A percentile compares a stretch with the other conserved stretches of the same genome.
These are phyloP conservation scores for Pterothamnion heteromorphum DNA, from an alignment of 31 red algal genomes.

Conservation along the genomic window DNA sequence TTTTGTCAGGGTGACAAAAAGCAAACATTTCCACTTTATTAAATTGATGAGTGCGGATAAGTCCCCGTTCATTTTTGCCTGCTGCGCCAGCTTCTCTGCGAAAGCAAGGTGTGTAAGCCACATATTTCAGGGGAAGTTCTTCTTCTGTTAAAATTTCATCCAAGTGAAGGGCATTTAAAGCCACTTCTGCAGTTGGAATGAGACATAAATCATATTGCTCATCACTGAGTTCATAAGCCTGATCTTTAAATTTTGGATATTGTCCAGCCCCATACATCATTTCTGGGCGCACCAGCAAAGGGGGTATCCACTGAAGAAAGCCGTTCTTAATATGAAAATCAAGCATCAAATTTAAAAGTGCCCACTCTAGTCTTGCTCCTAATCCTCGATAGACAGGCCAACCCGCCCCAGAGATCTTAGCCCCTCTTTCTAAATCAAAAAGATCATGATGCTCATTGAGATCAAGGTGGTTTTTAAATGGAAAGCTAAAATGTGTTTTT, in stretches of 20 bases:
- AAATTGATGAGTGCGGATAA: conserved; percentile 97
- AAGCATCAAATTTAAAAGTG: conserved; percentile 92
- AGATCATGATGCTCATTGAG: conserved; percentile 60
- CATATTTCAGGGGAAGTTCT: conserved; percentile 81
- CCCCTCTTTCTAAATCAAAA: conserved; percentile 89
- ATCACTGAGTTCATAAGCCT: conserved; percentile 73
- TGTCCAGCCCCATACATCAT: too few relatives aligned
- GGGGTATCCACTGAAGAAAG: too few relatives aligned
- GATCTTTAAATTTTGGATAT: conserved; percentile 63
- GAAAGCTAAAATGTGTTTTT: not conserved
- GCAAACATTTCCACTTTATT: conserved; percentile 96
- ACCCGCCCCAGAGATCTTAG: conserved; percentile 73
- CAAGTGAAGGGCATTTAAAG: conserved; percentile 72
- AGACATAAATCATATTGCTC: conserved; percentile 76
- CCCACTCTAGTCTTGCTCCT: conserved; percentile 89
- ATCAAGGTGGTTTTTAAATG: conserved; percentile 65
- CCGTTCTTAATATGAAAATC: not conserved
- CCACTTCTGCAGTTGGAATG: conserved; percentile 89
- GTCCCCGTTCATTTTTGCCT: conserved; percentile 71
- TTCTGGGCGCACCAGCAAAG: too few relatives aligned
- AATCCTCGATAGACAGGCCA: conserved; percentile 82
- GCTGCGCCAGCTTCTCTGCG: conserved; percentile 91
- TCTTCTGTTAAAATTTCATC: conserved; percentile 68
- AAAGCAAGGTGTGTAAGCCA: conserved; percentile 89
- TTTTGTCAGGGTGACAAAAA: conserved; percentile 67